Evolutionary conservation across 352 stramenopile species (phyloP), one percentile per base, ranked within the genome.

Genomic region (Achlya hypogyna): DNA sequence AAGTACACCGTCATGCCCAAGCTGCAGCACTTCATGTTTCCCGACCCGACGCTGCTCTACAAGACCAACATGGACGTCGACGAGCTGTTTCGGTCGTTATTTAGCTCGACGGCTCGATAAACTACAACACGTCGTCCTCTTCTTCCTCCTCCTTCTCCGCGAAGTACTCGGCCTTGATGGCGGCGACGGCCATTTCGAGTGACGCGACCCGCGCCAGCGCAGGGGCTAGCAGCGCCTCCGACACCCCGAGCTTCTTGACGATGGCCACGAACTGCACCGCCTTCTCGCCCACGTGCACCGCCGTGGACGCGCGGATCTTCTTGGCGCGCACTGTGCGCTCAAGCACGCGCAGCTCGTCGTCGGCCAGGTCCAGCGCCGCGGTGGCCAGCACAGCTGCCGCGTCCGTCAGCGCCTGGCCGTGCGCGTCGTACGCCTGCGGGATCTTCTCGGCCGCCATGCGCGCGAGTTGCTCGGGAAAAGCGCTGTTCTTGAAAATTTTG

Each of bases 11-110:
- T 93, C 32, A 83, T 93, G 71, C 83, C 86, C 0, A 95, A 95
- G 74, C 77, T 95, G 27, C 84, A 95, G 67, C 92, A 95, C 72
- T 95, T 95, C 51, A 95, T 93, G 86, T 95, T 93, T 63, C 86
- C 86, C 0, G 83, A 93, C 53, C 86, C 86, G 69, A 65, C 16
- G 28, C 27, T 28, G 10, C 89, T 88, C 59, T 77, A 78, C 5
- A 78, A 76, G 40, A 76, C 83, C 14, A 79, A 86, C 54, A 91
- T 95, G 75, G 84, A 95, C 63, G 75, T 89, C 10, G 80, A 88
- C 51, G 86, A 95, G 71, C 78, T 95, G 20, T 93, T 93, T 69
- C 82, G 80, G 51, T 95, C 86, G 54, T 73, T 93, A 49, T 95
- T 95, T 56, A 85, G 81, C 49, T 67, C 60, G 28, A 45, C 60